phyloP scores from a whole-genome alignment of 1,139 yeast species.

The Geotrichum phurueaensis region DNA sequence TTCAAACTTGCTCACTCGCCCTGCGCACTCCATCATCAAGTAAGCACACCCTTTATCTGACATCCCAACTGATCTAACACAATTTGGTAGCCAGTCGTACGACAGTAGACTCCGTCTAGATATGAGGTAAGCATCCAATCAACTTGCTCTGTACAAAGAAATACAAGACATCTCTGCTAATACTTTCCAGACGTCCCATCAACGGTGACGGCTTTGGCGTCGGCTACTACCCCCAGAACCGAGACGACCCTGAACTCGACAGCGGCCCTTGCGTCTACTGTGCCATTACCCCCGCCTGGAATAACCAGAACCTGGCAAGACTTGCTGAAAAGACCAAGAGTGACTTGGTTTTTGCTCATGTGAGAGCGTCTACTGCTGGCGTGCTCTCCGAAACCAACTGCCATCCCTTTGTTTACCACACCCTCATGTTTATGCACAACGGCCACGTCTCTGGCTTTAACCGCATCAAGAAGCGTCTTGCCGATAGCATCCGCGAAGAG shows the following conservation, averaged over 20 bases:
- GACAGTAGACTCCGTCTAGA: slow-evolving; percentile 86
- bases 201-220: slow-evolving; percentile 98
- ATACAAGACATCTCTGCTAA: not conserved
- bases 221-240: slow-evolving; percentile 64
- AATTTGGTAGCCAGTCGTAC: slow-evolving; percentile 60
- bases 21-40: slow-evolving; percentile 95
- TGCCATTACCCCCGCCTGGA: slow-evolving; percentile 97
- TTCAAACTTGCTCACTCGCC: slow-evolving; percentile 82
- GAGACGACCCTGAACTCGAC: slow-evolving; percentile 44
- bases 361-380: slow-evolving; percentile 93
- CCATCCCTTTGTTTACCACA: slow-evolving; percentile 84
- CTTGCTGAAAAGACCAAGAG: slow-evolving; percentile 84
- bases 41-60: slow-evolving; percentile 20
- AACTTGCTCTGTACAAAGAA: not conserved
- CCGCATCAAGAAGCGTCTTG: slow-evolving; percentile 63
- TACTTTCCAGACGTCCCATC: slow-evolving; percentile 57
- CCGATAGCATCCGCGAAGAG: slow-evolving; percentile 69
- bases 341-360: slow-evolving; percentile 84
- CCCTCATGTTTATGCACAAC: slow-evolving; percentile 93
- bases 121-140: slow-evolving; percentile 39
- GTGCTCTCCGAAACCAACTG: slow-evolving; percentile 90
- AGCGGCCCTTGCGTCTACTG: slow-evolving; percentile 77
- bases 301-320: slow-evolving; percentile 80
- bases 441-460: slow-evolving; percentile 79
- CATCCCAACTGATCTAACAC: not conserved